A percentile compares a stretch with the other conserved stretches of the same genome.
Conservation (phyloP, 768 basidiomycete species). For the Chiua virens region DNA sequence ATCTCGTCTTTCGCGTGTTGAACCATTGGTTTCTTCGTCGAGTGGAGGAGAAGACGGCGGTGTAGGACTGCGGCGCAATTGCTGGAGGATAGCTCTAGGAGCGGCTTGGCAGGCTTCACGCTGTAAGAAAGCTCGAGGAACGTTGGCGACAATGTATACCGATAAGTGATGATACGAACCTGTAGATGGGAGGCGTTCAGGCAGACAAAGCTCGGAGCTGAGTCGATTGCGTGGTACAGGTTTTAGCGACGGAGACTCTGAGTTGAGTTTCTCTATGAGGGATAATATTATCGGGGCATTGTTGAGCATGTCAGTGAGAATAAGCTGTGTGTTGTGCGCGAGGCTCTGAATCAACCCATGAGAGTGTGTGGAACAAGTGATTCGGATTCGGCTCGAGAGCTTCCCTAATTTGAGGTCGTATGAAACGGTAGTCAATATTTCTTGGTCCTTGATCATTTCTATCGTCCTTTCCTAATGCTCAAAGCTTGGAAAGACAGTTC, state of each 20-base stretch:
- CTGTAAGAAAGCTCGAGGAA: constrained; percentile 58
- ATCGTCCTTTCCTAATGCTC: constrained; percentile 14
- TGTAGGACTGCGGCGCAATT: constrained; percentile 48
- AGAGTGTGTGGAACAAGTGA: no score
- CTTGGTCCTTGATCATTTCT: no score
- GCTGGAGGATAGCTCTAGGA: constrained; percentile 55
- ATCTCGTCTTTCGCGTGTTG: constrained; percentile 8
- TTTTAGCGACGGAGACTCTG: constrained; percentile 14
- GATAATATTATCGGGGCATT: constrained; percentile 40
- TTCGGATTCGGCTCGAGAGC: no score
- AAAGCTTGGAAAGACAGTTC: constrained; percentile 23
- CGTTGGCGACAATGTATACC: constrained; percentile 19
- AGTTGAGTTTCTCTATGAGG: constrained; percentile 28
- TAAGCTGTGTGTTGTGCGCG: background rate
- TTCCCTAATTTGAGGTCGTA: constrained; percentile 7
- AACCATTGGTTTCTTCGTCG: constrained; percentile 19
- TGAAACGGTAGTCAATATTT: background rate
- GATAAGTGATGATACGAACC: constrained; percentile 40
- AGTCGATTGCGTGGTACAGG: constrained; percentile 41
- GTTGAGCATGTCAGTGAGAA: constrained; percentile 46
- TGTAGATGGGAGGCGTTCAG: constrained; percentile 65
- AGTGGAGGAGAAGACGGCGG: constrained; percentile 30
- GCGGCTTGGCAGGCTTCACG: constrained; percentile 67
- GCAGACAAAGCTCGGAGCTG: constrained; percentile 56
- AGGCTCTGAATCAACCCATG: no score